Conservation (phyloP, 177 flowering plant genomes). For the Vitis hybrid region DNA sequence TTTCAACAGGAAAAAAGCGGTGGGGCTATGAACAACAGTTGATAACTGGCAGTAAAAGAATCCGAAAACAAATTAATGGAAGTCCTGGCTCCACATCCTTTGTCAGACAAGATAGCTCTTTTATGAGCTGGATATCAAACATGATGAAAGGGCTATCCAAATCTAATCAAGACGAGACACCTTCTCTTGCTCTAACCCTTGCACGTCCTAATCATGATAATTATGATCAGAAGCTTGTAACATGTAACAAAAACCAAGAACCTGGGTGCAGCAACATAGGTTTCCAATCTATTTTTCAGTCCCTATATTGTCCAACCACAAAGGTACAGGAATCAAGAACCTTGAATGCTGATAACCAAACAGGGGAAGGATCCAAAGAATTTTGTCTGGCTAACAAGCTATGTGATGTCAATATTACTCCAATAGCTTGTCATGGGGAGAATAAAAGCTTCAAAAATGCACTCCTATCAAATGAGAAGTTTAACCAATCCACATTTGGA, state of each 20-base stretch:
- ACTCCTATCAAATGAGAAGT: conserved; percentile 19
- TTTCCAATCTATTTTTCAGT: conserved; percentile 61
- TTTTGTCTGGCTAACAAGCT: conserved; percentile 20
- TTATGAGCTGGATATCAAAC: conserved; percentile 80
- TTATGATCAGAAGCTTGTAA: conserved; percentile 20
- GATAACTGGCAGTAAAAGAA: conserved; percentile 40
- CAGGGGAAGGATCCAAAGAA: conserved; percentile 24
- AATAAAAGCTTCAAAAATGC: conserved; percentile 12
- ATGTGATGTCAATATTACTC: conserved; percentile 24
- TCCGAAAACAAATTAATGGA: conserved; percentile 34
- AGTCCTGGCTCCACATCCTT: conserved; percentile 35
- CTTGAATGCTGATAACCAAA: conserved; percentile 12
- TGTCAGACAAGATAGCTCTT: conserved; percentile 54
- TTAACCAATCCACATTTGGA: conserved; percentile 17
- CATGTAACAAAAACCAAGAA: conserved; percentile 21
- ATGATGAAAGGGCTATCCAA: conserved; percentile 59
- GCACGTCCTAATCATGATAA: conserved; percentile 23
- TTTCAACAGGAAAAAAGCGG: conserved; percentile 44
- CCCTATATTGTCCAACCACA: conserved; percentile 44
- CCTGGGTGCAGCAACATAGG: conserved; percentile 35
- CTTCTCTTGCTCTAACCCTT: conserved; percentile 36
- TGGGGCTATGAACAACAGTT: conserved; percentile 40
- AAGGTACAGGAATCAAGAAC: conserved; percentile 18
- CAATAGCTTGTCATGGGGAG: conserved; percentile 23
- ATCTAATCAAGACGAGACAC: conserved; percentile 28